These are phyloP conservation scores for Moniliophthora roreri DNA, from an alignment of 1,284 basidiomycete species.

Conservation along the genomic window DNA sequence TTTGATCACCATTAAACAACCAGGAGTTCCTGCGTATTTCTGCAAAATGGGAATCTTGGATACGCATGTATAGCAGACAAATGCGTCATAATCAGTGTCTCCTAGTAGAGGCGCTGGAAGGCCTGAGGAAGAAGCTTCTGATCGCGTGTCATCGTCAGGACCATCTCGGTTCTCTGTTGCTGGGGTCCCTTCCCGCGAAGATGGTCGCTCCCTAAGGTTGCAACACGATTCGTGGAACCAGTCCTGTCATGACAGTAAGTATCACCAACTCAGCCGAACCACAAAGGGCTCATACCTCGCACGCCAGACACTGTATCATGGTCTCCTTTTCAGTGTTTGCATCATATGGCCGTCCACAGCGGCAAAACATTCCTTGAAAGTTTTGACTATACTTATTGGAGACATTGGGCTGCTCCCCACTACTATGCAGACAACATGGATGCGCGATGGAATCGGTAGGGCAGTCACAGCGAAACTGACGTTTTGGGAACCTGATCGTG, in stretches of 20 bases:
- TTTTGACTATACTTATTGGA: slow-evolving; percentile 70
- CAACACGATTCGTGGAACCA: slow-evolving; percentile 88
- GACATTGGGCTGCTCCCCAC: slow-evolving; percentile 50
- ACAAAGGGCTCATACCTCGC: slow-evolving; percentile 57
- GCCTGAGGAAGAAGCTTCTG: slow-evolving; percentile 60
- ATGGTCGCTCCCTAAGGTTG: slow-evolving; percentile 65
- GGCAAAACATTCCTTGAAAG: slow-evolving; percentile 67
- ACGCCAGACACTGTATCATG: slow-evolving; percentile 82
- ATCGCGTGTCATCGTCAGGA: slow-evolving; percentile 49
- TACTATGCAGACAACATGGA: slow-evolving; percentile 59
- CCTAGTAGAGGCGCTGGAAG: slow-evolving; percentile 66
- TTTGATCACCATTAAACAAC: slow-evolving; percentile 62
- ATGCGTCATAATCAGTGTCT: slow-evolving; percentile 65
- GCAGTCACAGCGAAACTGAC: slow-evolving; percentile 78
- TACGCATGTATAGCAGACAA: slow-evolving; percentile 70
- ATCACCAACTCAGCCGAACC: slow-evolving; percentile 8
- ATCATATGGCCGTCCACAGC: slow-evolving; percentile 70
- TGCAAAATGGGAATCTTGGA: slow-evolving; percentile 48
- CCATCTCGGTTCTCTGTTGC: slow-evolving; percentile 17
- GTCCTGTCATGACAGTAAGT: slow-evolving; percentile 47
- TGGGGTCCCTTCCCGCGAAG: slow-evolving; percentile 45
- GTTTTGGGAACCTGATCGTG: slow-evolving; percentile 66
- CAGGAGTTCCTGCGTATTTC: slow-evolving; percentile 64
- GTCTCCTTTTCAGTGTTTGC: slow-evolving; percentile 70
- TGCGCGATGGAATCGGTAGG: slow-evolving; percentile 62